Conservation (phyloP, 129 eudicot genomes). For the Helianthus annuus region DNA sequence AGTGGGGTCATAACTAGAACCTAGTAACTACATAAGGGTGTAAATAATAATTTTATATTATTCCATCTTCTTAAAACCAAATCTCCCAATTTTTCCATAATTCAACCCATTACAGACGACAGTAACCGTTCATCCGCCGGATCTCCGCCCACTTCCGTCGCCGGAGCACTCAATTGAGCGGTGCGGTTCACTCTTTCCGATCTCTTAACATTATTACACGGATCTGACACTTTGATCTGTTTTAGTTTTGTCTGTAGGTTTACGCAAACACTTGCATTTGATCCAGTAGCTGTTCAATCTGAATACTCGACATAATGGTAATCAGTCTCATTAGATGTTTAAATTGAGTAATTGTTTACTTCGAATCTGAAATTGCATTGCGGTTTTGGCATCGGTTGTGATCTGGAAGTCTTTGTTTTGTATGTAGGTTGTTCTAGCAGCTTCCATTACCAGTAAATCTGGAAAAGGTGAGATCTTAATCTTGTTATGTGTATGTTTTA, state of each 20-base stretch:
- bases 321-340: neutral
- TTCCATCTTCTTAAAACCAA: neutral
- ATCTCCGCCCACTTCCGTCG: conserved; percentile 25
- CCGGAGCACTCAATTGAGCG: conserved; percentile 16
- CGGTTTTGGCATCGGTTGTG: conserved; percentile 16
- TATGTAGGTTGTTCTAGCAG: conserved; percentile 90
- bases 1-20: neutral
- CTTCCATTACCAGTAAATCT: conserved; percentile 79
- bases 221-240: conserved; percentile 21
- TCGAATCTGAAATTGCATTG: conserved; percentile 20
- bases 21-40: neutral
- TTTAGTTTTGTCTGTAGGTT: conserved; percentile 17
- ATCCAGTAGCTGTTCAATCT: conserved; percentile 16
- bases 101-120: too few species aligned
- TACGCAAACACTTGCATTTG: conserved; percentile 13
- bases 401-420: conserved; percentile 13
- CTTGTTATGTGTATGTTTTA: neutral
- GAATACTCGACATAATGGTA: conserved; percentile 23
- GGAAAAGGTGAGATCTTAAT: conserved; percentile 69
- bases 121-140: neutral
- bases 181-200: conserved; percentile 11
- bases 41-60: neutral
- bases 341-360: neutral
- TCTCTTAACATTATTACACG: neutral
- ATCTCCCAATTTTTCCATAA: too few species aligned